Conservation (phyloP, 495 filamentous ascomycete species). For the Pseudevernia furfuracea region DNA sequence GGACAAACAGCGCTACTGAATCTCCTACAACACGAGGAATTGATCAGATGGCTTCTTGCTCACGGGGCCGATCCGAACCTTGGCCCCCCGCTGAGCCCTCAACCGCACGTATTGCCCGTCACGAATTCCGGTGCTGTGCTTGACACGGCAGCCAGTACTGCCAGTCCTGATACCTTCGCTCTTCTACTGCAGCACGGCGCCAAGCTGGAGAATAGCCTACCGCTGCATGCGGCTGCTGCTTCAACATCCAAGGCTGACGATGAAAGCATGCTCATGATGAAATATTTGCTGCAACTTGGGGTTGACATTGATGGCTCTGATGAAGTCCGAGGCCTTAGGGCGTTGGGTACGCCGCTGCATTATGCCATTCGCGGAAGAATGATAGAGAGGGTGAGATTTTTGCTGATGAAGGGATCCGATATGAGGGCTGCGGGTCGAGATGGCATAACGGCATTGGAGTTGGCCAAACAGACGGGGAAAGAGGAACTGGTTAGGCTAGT, state of each 20-base stretch:
- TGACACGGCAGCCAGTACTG: not conserved
- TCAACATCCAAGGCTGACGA: not conserved
- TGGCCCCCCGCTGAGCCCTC: not conserved
- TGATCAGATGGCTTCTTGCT: not conserved
- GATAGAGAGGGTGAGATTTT: not conserved
- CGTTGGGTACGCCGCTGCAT: not conserved
- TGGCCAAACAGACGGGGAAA: not conserved
- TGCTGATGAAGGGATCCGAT: not conserved
- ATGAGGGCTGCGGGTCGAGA: not conserved
- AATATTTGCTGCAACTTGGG: not conserved
- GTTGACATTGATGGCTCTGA: not conserved
- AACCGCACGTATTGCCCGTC: not conserved
- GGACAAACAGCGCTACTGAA: not conserved
- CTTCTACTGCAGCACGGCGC: not conserved
- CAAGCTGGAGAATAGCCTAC: not conserved
- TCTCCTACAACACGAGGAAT: not conserved
- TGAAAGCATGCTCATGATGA: not conserved
- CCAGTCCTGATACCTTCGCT: not conserved
- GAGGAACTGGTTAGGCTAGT: not conserved
- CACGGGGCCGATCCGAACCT: not conserved
- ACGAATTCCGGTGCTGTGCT: not conserved
- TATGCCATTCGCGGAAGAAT: not conserved
- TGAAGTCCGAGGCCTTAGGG: not conserved
- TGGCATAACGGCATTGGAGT: not conserved
- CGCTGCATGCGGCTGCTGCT: not conserved